These are phyloP conservation scores for Arabidopsis arenosa DNA, from an alignment of 345 rosid genomes.

Conservation along the genomic window DNA sequence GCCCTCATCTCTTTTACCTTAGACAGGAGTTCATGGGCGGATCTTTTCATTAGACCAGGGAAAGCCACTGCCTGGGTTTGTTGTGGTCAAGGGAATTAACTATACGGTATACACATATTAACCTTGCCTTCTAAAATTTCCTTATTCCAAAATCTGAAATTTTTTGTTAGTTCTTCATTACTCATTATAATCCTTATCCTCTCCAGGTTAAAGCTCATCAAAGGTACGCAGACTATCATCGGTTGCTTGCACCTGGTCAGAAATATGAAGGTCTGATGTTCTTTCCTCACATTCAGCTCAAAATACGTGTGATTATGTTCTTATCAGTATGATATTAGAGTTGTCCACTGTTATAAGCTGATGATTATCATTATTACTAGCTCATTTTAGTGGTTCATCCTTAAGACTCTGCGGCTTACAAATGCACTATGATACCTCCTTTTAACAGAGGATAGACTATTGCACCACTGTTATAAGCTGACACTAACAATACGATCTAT, in stretches of 20 bases:
- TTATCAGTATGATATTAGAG: neutral
- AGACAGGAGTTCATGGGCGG: slow-evolving; percentile 95
- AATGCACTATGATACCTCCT: neutral
- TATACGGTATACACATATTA: slow-evolving; percentile 56
- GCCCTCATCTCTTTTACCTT: slow-evolving; percentile 21
- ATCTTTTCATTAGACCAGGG: slow-evolving; percentile 79
- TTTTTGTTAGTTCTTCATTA: neutral
- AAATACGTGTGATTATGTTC: neutral
- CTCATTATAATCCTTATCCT: slow-evolving; percentile 24
- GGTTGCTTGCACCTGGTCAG: slow-evolving; percentile 68
- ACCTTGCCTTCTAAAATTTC: neutral
- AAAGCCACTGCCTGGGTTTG: slow-evolving; percentile 74
- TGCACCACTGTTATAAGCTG: neutral
- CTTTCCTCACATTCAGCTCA: slow-evolving; percentile 1
- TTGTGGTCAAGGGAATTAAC: slow-evolving; percentile 74
- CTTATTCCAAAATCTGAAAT: neutral
- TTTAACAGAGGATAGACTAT: neutral
- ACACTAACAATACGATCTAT: neutral
- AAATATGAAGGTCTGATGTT: slow-evolving; percentile 75
- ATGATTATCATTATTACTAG: neutral
- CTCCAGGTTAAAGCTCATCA: slow-evolving; percentile 72
- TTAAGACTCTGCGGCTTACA: neutral
- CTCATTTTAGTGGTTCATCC: neutral
- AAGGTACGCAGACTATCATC: slow-evolving; percentile 76
- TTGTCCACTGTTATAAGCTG: neutral